These are phyloP conservation scores for Candida schatavii DNA, from an alignment of 805 yeast species.

Conservation along the genomic window DNA sequence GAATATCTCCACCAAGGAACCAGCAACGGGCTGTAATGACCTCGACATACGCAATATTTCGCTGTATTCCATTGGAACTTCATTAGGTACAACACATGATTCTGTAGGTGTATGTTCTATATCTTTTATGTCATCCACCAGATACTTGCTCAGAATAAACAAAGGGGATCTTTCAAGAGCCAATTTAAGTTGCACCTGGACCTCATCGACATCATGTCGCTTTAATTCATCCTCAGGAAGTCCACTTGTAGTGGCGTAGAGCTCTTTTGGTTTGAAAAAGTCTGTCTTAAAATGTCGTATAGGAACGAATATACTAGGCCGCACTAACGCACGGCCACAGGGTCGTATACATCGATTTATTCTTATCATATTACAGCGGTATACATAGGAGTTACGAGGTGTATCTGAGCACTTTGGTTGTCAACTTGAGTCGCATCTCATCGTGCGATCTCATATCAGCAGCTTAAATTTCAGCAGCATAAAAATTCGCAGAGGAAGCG, in stretches of 20 bases:
- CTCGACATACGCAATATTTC: background rate
- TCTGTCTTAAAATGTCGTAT: too few relatives aligned
- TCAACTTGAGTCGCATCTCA: too few relatives aligned
- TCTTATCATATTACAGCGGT: too few relatives aligned
- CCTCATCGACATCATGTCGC: background rate
- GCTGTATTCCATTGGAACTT: background rate
- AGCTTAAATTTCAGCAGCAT: too few relatives aligned
- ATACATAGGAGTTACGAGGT: too few relatives aligned
- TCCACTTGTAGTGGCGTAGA: background rate
- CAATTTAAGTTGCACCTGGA: background rate
- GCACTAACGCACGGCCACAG: background rate
- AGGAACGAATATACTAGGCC: too few relatives aligned
- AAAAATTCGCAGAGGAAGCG: too few relatives aligned
- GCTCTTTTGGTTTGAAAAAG: background rate
- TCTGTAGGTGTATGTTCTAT: background rate
- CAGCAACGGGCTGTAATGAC: slow-evolving; percentile 20
- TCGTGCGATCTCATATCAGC: too few relatives aligned
- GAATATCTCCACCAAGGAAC: slow-evolving; percentile 39
- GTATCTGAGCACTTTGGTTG: too few relatives aligned
- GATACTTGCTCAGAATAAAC: background rate
- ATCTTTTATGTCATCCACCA: background rate
- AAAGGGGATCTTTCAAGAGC: background rate
- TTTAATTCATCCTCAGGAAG: background rate
- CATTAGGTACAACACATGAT: too few relatives aligned
- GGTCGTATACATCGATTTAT: too few relatives aligned